Evolutionary conservation across 768 basidiomycete genomes (phyloP).

Genomic region (Mycena chlorophos): DNA sequence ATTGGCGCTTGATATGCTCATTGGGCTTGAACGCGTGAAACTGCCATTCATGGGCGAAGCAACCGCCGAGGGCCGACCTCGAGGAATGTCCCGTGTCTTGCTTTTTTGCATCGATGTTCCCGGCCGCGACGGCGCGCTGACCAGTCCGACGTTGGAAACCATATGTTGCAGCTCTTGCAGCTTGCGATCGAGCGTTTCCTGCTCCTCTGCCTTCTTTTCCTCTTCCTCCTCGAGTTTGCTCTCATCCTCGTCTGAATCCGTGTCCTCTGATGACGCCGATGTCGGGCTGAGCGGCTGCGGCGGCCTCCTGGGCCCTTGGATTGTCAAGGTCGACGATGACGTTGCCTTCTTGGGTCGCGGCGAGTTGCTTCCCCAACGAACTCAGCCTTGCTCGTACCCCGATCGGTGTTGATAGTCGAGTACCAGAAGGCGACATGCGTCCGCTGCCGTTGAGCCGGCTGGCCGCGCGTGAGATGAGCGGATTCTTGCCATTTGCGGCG

Average conservation of each 20-base stretch:
- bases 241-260: slow-evolving; percentile 62
- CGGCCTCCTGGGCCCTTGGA: slow-evolving; percentile 51
- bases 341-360: slow-evolving; percentile 54
- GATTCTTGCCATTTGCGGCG: slow-evolving; percentile 24
- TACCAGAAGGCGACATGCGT: slow-evolving; percentile 42
- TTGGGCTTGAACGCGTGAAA: slow-evolving; percentile 49
- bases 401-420: slow-evolving; percentile 51
- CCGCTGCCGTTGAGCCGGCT: slow-evolving; percentile 36
- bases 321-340: slow-evolving; percentile 72
- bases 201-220: slow-evolving; percentile 65
- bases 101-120: slow-evolving; percentile 18
- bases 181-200: slow-evolving; percentile 65
- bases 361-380: slow-evolving; percentile 60
- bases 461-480: slow-evolving; percentile 29
- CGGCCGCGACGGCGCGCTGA: slow-evolving; percentile 40
- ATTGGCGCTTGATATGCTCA: slow-evolving; percentile 73
- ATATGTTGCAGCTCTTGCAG: slow-evolving; percentile 66
- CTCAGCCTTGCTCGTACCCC: slow-evolving; percentile 71
- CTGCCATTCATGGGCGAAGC: slow-evolving; percentile 31
- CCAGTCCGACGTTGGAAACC: slow-evolving; percentile 79
- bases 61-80: slow-evolving; percentile 47
- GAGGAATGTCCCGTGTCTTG: slow-evolving; percentile 44
- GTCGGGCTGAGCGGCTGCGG: slow-evolving; percentile 41
- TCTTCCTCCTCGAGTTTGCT: slow-evolving; percentile 68
- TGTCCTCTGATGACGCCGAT: slow-evolving; percentile 52